These are phyloP conservation scores for Ascochyta pisi DNA, from an alignment of 2,329 filamentous ascomycete species.

Conservation along the genomic window DNA sequence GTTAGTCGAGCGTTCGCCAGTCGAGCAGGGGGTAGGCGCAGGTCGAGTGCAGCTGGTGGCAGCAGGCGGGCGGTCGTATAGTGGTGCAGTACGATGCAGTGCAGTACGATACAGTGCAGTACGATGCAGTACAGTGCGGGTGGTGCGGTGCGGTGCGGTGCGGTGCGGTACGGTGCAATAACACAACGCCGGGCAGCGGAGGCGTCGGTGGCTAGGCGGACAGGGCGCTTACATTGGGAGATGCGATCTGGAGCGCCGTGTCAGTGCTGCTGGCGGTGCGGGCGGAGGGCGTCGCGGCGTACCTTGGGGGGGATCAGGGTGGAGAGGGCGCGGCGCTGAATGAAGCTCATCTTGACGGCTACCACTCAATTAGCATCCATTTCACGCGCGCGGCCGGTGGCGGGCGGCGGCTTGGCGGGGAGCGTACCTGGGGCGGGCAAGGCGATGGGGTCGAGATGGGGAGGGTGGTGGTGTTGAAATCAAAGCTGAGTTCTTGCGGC, in stretches of 20 bases:
- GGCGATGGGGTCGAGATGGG: conserved; percentile 46
- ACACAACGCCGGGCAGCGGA: background rate
- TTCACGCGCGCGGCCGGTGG: conserved; percentile 21
- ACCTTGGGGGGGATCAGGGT: conserved; percentile 99
- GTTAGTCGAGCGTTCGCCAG: conserved; percentile 26
- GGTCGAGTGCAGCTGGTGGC: background rate
- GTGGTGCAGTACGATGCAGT: background rate
- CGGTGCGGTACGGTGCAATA: too few relatives aligned
- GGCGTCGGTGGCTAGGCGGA: conserved; percentile 1
- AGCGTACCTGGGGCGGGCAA: conserved; percentile 46
- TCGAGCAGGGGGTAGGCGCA: background rate
- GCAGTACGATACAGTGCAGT: too few relatives aligned
- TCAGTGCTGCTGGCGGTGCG: conserved; percentile 45
- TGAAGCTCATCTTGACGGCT: conserved; percentile 83
- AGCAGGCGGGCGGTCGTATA: background rate
- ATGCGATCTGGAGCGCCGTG: conserved; percentile 69
- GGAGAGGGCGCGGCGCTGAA: conserved; percentile 88
- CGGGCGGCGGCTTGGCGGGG: conserved; percentile 17
- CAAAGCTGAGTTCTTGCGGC: conserved; percentile 40
- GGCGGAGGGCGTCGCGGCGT: conserved; percentile 44
- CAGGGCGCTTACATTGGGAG: conserved; percentile 74
- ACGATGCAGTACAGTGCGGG: too few relatives aligned
- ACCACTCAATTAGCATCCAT: conserved; percentile 48
- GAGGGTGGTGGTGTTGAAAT: conserved; percentile 41
- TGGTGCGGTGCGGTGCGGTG: too few relatives aligned